phyloP scores from a whole-genome alignment of 768 basidiomycete genomes.

The Mycena metata region DNA sequence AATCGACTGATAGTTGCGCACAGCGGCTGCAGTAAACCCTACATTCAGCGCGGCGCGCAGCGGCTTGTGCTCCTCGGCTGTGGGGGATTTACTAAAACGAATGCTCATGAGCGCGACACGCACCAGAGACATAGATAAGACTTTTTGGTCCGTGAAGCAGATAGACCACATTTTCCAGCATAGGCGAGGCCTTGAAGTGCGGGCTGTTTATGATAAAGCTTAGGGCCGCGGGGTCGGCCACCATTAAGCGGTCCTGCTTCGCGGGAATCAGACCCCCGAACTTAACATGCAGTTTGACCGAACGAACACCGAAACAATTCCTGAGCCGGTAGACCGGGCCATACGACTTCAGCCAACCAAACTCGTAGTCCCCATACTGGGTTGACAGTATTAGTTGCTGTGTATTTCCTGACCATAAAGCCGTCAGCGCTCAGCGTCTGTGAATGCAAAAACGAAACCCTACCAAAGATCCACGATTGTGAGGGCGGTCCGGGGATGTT shows the following conservation, averaged over 20 bases:
- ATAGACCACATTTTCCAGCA: not conserved
- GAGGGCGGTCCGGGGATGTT: slow-evolving; percentile 7
- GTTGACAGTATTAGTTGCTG: not conserved
- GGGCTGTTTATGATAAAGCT: slow-evolving; percentile 5
- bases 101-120: not conserved
- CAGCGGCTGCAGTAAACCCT: slow-evolving; percentile 13
- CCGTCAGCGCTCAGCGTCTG: no score
- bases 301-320: slow-evolving; percentile 15
- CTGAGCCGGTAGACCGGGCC: slow-evolving; percentile 14
- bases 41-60: not conserved
- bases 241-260: slow-evolving; percentile 12
- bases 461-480: slow-evolving; percentile 11
- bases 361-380: slow-evolving; percentile 14
- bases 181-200: not conserved
- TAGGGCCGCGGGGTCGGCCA: not conserved
- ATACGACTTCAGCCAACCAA: slow-evolving; percentile 5
- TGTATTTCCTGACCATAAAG: not conserved
- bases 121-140: not conserved
- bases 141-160: not conserved
- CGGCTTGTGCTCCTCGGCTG: not conserved
- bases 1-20: not conserved
- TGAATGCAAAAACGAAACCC: not conserved
- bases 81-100: no score
- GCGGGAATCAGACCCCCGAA: not conserved
- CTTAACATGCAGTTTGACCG: no score